Conservation (phyloP, 73 alveolate genomes). For the Symbiodinium natans region DNA sequence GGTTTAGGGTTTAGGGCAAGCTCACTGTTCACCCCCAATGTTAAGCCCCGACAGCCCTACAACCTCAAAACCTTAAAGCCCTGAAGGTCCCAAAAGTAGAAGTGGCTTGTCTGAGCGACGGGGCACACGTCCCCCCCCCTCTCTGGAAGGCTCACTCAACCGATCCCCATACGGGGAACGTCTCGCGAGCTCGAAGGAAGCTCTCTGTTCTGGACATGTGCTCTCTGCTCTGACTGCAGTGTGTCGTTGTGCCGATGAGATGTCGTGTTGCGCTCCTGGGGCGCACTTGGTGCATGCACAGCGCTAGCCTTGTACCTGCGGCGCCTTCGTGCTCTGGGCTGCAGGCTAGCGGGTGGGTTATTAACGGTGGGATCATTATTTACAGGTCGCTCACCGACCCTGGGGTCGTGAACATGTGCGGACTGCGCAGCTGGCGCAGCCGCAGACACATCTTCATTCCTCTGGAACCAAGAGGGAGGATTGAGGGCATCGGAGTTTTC, state of each 20-base stretch:
- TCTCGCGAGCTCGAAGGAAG: neutral
- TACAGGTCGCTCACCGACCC: neutral
- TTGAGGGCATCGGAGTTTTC: neutral
- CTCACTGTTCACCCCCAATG: no score
- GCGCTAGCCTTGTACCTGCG: neutral
- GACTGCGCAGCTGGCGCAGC: no score
- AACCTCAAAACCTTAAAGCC: neutral
- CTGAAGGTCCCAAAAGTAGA: slow-evolving; percentile 33
- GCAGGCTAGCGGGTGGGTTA: no score
- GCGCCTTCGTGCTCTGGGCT: neutral
- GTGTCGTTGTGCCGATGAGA: neutral
- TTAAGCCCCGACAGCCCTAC: no score
- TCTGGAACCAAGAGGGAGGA: neutral
- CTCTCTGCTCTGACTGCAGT: neutral
- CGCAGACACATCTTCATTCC: neutral
- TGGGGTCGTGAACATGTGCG: neutral
- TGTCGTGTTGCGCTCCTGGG: neutral
- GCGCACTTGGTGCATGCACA: neutral
- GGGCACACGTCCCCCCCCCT: neutral
- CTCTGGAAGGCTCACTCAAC: neutral
- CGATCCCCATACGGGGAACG: neutral
- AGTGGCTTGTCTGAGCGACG: slow-evolving; percentile 8
- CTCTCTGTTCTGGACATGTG: neutral
- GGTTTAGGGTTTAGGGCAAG: no score
- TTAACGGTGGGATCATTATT: no score